Evolutionary conservation across 345 rosid species (phyloP).

Genomic region (Linum lewisii): DNA sequence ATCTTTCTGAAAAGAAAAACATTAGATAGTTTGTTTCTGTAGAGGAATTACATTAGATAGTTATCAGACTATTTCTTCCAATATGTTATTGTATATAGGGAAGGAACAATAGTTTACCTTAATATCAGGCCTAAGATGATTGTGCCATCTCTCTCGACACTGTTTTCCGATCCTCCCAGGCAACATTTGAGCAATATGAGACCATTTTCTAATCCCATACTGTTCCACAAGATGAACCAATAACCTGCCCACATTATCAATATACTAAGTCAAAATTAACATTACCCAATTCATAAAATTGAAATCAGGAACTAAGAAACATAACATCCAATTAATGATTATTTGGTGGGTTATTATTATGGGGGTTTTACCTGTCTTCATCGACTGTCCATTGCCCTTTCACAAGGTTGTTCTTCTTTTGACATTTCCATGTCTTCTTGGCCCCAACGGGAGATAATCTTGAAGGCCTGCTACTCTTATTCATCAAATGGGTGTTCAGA

Average conservation of each 20-base stretch:
- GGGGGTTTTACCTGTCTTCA: slow-evolving; percentile 64
- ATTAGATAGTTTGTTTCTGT: neutral
- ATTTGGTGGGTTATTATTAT: neutral
- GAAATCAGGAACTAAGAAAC: no score
- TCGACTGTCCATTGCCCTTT: slow-evolving; percentile 93
- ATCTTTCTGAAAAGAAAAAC: slow-evolving; percentile 45
- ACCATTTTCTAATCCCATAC: slow-evolving; percentile 74
- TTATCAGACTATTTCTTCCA: no score
- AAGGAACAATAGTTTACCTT: slow-evolving; percentile 52
- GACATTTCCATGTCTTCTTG: slow-evolving; percentile 34
- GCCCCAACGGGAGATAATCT: slow-evolving; percentile 18
- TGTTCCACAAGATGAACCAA: slow-evolving; percentile 54
- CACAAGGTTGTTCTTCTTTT: slow-evolving; percentile 47
- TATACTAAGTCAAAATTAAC: neutral
- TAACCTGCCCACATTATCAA: slow-evolving; percentile 30
- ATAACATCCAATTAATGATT: neutral
- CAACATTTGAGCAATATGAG: slow-evolving; percentile 67
- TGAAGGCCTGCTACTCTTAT: slow-evolving; percentile 20
- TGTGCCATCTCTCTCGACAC: slow-evolving; percentile 97
- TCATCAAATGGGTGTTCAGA: neutral
- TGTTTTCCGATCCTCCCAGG: slow-evolving; percentile 91
- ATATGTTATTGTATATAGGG: no score
- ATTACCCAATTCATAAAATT: neutral
- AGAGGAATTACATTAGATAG: no score
- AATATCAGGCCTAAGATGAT: slow-evolving; percentile 83